Evolutionary conservation across 2,329 filamentous ascomycete genomes (phyloP).

Genomic region (Neonectria punicea): DNA sequence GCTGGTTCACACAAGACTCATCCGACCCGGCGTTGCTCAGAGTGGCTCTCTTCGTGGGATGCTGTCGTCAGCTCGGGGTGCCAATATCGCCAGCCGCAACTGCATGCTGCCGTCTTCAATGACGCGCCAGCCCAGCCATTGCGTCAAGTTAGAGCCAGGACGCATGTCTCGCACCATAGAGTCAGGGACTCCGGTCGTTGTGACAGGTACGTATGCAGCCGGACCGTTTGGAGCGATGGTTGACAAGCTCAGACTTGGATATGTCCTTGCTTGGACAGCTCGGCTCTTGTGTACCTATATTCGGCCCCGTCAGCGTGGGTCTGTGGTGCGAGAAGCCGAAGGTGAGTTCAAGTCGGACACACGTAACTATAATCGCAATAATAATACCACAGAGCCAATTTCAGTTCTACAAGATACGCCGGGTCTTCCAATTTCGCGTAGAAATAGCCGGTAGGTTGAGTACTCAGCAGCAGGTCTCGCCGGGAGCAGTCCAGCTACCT

Average conservation of each 20-base stretch:
- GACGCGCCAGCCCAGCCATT: neutral
- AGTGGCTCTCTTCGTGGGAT: constrained; percentile 5
- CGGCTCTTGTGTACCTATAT: neutral
- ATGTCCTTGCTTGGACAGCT: neutral
- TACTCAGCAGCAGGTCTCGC: neutral
- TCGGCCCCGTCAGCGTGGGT: constrained; percentile 11
- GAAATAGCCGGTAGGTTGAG: neutral
- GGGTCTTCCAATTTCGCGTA: neutral
- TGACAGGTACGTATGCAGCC: constrained; percentile 9
- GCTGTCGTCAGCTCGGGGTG: constrained; percentile 26
- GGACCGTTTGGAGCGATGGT: neutral
- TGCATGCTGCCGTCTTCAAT: constrained; percentile 21
- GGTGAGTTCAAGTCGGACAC: constrained; percentile 2
- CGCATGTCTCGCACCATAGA: neutral
- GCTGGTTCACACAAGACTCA: constrained; percentile 16
- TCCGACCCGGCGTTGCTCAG: constrained; percentile 30
- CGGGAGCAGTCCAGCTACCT: neutral
- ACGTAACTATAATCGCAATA: neutral
- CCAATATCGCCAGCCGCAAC: neutral
- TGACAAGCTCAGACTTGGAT: neutral
- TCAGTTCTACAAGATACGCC: neutral
- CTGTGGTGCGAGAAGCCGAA: constrained; percentile 8
- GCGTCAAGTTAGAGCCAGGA: neutral
- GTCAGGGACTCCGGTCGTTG: constrained; percentile 17
- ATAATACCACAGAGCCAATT: constrained; percentile 4